Evolutionary conservation across 2,329 filamentous ascomycete genomes (phyloP), one percentile per base, ranked within the genome.

Genomic region (Phialemoniopsis sp.): DNA sequence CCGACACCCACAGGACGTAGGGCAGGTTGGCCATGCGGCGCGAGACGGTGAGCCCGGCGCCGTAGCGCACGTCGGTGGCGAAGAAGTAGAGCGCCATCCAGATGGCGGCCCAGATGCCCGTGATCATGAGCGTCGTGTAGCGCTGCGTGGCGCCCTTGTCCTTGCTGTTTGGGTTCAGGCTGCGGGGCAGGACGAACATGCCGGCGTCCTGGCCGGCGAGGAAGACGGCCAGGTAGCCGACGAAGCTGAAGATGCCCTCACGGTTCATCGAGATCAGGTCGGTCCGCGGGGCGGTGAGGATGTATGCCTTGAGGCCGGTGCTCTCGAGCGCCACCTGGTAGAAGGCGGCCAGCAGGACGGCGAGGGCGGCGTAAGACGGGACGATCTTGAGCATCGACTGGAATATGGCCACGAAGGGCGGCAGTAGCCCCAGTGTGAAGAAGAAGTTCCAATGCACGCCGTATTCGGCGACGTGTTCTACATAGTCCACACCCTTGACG

Each of bases 371-470:
- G 54, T 89, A 91, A 1, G 87, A 91, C 4, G 87, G 86, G 4
- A 95, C 64, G 40, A 85, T 55, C 13, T 73, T 70, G 42, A 91
- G 77, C 0, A 82, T 67, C 1, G 85, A 77, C 57, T 94, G 87
- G 44, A 91, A 87, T 0, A 93, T 60, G 19, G 91, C 89, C 38
- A 95, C 82, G 53, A 95, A 95, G 1, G 90, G 90, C 1, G 91
- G 89, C 17, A 98, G 67, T 35, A 96, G 77, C 6, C 82, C 90
- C 9, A 98, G 72, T 0, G 93, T 98, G 65, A 97, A 97, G 73
- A 98, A 98, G 63, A 98, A 98, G 62, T 98, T 98, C 93, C 93
- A 98, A 62, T 98, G 93, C 9, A 98, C 88, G 32, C 93, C 93
- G 57, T 98, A 98, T 59, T 98, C 93, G 13, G 88, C 89, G 42